A percentile compares a stretch with the other conserved stretches of the same genome.
Conservation (phyloP, 2,329 filamentous ascomycete species). For the Aspergillus floridensis region DNA sequence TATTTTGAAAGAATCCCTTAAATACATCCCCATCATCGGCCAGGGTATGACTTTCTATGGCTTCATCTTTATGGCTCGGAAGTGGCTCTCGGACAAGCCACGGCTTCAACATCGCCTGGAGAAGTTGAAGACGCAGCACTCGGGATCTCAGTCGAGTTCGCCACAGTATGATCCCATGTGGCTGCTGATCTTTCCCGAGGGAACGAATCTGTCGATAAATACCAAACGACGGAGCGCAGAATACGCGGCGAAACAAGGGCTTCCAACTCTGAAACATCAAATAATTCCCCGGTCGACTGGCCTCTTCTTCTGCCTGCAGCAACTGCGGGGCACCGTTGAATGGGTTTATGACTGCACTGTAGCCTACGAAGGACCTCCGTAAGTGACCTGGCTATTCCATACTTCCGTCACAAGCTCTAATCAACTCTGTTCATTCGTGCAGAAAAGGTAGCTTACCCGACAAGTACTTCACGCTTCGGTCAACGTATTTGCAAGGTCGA, state of each 20-base stretch:
- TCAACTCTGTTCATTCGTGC: slow-evolving; percentile 5
- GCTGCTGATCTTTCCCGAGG: slow-evolving; percentile 65
- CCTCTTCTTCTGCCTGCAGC: slow-evolving; percentile 59
- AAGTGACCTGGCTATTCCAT: slow-evolving; percentile 46
- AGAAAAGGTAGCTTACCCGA: slow-evolving; percentile 83
- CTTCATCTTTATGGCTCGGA: slow-evolving; percentile 64
- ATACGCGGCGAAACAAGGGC: slow-evolving; percentile 57
- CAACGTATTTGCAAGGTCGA: slow-evolving; percentile 83
- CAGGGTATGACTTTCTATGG: slow-evolving; percentile 65
- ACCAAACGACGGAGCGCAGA: slow-evolving; percentile 56
- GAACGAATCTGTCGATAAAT: slow-evolving; percentile 59
- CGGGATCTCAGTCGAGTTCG: slow-evolving; percentile 48
- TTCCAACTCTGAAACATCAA: slow-evolving; percentile 58
- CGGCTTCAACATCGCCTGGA: slow-evolving; percentile 56
- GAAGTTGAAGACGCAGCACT: slow-evolving; percentile 51
- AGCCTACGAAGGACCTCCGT: slow-evolving; percentile 91
- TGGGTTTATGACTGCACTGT: slow-evolving; percentile 79
- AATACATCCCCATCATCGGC: slow-evolving; percentile 61
- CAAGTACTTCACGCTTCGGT: slow-evolving; percentile 79
- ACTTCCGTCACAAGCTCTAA: slow-evolving; percentile 4
- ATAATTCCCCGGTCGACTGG: slow-evolving; percentile 62
- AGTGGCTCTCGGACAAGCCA: slow-evolving; percentile 62
- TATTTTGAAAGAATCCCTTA: slow-evolving; percentile 64
- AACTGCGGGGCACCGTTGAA: slow-evolving; percentile 58
- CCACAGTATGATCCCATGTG: slow-evolving; percentile 61